These are phyloP conservation scores for Rhodotorula paludigena DNA, from an alignment of 768 basidiomycete genomes.

Conservation along the genomic window DNA sequence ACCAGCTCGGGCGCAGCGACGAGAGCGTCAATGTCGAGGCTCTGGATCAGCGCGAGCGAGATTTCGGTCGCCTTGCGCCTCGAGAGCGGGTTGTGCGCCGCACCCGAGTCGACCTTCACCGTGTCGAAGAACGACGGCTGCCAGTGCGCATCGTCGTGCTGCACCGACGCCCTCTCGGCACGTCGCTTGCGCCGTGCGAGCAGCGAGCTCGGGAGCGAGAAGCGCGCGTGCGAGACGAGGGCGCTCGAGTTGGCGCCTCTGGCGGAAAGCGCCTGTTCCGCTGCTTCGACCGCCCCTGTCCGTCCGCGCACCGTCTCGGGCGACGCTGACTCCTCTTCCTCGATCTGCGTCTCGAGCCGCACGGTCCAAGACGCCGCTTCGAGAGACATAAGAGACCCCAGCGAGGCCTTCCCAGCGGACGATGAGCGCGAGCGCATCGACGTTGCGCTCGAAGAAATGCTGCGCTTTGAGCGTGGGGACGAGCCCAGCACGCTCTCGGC, in stretches of 20 bases:
- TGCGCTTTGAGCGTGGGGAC: neutral
- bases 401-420: neutral
- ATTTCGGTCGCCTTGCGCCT: constrained; percentile 16
- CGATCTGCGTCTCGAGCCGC: neutral
- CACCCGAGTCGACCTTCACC: neutral
- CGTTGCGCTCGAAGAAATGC: neutral
- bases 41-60: neutral
- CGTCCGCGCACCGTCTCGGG: neutral
- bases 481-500: neutral
- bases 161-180: neutral
- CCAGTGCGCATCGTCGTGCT: neutral
- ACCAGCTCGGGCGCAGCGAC: neutral
- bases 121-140: constrained; percentile 13
- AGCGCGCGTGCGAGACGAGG: too few species aligned
- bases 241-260: too few species aligned
- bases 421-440: constrained; percentile 1
- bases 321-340: constrained; percentile 3
- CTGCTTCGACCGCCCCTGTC: neutral
- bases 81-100: neutral
- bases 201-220: neutral
- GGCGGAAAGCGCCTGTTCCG: too few species aligned
- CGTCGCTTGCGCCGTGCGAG: neutral
- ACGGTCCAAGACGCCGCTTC: neutral
- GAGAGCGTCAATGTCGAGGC: neutral
- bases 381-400: neutral